Percentiles rank a stretch among this genome's conserved stretches.
These are phyloP conservation scores for Coleophoma crateriformis DNA, from an alignment of 2,329 filamentous ascomycete genomes.

Conservation along the genomic window DNA sequence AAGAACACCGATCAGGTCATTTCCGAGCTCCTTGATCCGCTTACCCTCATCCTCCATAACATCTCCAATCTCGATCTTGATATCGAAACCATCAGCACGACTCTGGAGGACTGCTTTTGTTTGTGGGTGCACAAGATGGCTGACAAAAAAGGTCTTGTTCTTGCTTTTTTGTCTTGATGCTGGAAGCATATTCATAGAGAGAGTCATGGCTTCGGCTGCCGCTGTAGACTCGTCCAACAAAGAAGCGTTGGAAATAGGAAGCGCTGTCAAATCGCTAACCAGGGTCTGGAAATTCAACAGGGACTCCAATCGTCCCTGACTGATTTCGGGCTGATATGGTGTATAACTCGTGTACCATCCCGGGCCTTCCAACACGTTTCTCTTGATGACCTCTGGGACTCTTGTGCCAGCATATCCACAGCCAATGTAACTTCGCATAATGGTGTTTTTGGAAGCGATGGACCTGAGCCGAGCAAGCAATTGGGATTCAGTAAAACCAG, in stretches of 20 bases:
- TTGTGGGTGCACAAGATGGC: conserved; percentile 75
- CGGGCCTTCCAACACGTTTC: conserved; percentile 87
- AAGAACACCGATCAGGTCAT: conserved; percentile 81
- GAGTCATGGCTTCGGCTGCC: conserved; percentile 91
- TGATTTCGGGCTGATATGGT: conserved; percentile 95
- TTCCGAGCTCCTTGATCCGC: conserved; percentile 66
- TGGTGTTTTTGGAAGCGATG: conserved; percentile 54
- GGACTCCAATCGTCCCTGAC: conserved; percentile 87
- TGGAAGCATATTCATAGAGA: conserved; percentile 75
- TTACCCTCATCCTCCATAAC: conserved; percentile 59
- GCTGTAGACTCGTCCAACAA: conserved; percentile 88
- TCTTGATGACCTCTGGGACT: conserved; percentile 83
- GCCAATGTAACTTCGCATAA: conserved; percentile 69
- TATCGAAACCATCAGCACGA: conserved; percentile 85
- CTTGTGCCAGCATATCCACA: conserved; percentile 85
- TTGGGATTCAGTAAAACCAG: conserved; percentile 47
- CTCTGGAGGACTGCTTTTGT: conserved; percentile 80
- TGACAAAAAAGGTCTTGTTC: conserved; percentile 80
- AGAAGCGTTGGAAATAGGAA: conserved; percentile 86
- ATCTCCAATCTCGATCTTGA: conserved; percentile 70
- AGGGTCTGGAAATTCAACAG: conserved; percentile 94
- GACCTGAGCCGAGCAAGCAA: conserved; percentile 46
- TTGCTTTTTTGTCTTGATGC: conserved; percentile 64
- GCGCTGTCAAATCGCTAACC: conserved; percentile 78
- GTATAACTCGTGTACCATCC: conserved; percentile 99